Conservation (phyloP, 2,329 filamentous ascomycete species). For the Claviceps sp. region DNA sequence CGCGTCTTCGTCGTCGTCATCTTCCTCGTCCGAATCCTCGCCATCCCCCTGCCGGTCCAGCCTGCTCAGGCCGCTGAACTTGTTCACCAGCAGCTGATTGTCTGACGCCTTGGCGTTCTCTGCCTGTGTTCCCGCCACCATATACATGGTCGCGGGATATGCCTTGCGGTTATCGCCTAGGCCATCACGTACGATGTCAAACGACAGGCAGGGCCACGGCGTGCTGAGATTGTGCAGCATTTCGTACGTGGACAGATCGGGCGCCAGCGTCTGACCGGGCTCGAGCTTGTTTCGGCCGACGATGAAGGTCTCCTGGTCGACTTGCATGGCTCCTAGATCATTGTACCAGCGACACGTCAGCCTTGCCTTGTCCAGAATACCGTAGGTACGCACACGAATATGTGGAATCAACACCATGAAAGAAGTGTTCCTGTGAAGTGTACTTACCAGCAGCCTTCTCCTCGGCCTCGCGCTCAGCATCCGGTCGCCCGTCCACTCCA, state of each 20-base stretch:
- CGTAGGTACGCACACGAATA: no score
- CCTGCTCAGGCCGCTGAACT: slow-evolving; percentile 79
- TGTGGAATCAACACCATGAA: neutral
- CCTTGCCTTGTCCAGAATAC: neutral
- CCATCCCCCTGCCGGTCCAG: slow-evolving; percentile 65
- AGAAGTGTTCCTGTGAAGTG: neutral
- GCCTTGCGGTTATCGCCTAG: slow-evolving; percentile 80
- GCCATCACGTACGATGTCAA: slow-evolving; percentile 77
- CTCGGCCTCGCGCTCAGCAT: slow-evolving; percentile 83
- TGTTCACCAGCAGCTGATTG: slow-evolving; percentile 91
- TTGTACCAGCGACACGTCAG: neutral
- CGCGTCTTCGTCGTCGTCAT: slow-evolving; percentile 61
- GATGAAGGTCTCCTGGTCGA: slow-evolving; percentile 91
- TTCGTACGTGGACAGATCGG: slow-evolving; percentile 89
- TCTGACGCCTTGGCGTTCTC: slow-evolving; percentile 62
- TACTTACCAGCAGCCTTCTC: slow-evolving; percentile 49
- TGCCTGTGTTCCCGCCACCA: slow-evolving; percentile 88
- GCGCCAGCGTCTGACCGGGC: slow-evolving; percentile 78
- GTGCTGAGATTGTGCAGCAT: slow-evolving; percentile 93
- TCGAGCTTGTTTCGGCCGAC: slow-evolving; percentile 86
- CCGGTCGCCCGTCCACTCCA: slow-evolving; percentile 82
- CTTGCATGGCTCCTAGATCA: slow-evolving; percentile 55
- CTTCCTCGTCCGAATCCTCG: slow-evolving; percentile 47
- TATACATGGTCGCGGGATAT: slow-evolving; percentile 93
- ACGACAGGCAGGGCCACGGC: slow-evolving; percentile 93